Conservation (phyloP, 306 rosid species). For the Malus fusca region DNA sequence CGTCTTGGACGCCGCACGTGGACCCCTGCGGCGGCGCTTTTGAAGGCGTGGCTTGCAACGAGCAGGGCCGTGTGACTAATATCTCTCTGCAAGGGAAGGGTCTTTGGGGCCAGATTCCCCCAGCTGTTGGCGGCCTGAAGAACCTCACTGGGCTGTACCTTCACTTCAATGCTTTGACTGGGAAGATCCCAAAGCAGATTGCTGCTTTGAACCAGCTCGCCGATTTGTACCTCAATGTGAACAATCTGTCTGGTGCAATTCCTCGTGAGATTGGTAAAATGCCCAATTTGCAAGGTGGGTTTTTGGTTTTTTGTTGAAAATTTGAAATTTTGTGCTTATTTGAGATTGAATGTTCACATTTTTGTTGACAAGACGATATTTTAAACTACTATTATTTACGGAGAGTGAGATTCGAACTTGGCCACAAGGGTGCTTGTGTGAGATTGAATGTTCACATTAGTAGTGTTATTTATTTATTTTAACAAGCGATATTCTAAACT, state of each 20-base stretch:
- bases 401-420: neutral
- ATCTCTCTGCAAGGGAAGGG: constrained; percentile 51
- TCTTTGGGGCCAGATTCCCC: constrained; percentile 32
- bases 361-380: too few relatives aligned
- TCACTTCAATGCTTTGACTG: constrained; percentile 43
- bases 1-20: constrained; percentile 29
- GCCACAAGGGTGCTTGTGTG: too few relatives aligned
- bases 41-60: constrained; percentile 54
- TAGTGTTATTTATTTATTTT: neutral
- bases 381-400: neutral
- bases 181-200: constrained; percentile 36
- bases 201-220: constrained; percentile 25
- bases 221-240: constrained; percentile 47
- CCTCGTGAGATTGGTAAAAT: constrained; percentile 35
- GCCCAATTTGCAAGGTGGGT: constrained; percentile 43
- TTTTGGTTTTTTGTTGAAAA: neutral
- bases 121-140: constrained; percentile 33
- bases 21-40: constrained; percentile 38
- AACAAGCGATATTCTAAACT: too few relatives aligned
- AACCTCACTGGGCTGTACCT: constrained; percentile 47
- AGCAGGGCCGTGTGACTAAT: constrained; percentile 33
- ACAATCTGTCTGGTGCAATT: constrained; percentile 40
- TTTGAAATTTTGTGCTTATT: neutral
- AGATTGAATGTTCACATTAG: neutral
- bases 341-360: neutral